Evolutionary conservation across 768 basidiomycete species (phyloP).

Genomic region (Hortiboletus flavorubellus): DNA sequence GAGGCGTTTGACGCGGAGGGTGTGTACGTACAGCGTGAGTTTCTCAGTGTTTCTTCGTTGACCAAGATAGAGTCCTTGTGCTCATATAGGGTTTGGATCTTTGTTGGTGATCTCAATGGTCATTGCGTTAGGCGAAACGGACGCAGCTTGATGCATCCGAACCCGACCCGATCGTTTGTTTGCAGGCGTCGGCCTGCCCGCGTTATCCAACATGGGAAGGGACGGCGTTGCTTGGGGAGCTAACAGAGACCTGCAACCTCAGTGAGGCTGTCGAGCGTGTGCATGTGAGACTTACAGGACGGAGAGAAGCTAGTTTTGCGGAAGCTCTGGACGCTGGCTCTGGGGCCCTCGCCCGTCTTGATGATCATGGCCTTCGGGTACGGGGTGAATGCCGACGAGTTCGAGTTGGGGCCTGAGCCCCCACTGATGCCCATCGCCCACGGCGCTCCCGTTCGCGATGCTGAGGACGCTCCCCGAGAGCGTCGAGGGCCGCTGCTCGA

Average conservation of each 20-base stretch:
- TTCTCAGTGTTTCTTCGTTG: constrained; percentile 29
- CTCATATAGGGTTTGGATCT: too few relatives aligned
- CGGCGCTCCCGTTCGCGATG: background rate
- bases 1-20: too few relatives aligned
- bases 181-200: background rate
- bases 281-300: constrained; percentile 13
- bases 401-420: constrained; percentile 4
- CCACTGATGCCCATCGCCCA: too few relatives aligned
- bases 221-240: constrained; percentile 26
- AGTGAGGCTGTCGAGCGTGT: background rate
- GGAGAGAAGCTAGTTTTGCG: background rate
- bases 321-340: constrained; percentile 4
- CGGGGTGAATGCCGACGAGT: too few relatives aligned
- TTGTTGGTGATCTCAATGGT: too few relatives aligned
- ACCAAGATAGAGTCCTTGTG: constrained; percentile 4
- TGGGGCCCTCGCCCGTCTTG: constrained; percentile 21
- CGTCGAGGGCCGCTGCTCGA: constrained; percentile 25
- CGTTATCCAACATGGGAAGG: constrained; percentile 24
- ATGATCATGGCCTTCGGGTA: constrained; percentile 10
- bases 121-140: too few relatives aligned
- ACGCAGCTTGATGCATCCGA: background rate
- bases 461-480: background rate
- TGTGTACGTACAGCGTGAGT: constrained; percentile 31
- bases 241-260: constrained; percentile 1
- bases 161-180: constrained; percentile 7